Base-by-base conservation (phyloP, 257 asterid genomes). In the Solanum tarapatanum region DNA sequence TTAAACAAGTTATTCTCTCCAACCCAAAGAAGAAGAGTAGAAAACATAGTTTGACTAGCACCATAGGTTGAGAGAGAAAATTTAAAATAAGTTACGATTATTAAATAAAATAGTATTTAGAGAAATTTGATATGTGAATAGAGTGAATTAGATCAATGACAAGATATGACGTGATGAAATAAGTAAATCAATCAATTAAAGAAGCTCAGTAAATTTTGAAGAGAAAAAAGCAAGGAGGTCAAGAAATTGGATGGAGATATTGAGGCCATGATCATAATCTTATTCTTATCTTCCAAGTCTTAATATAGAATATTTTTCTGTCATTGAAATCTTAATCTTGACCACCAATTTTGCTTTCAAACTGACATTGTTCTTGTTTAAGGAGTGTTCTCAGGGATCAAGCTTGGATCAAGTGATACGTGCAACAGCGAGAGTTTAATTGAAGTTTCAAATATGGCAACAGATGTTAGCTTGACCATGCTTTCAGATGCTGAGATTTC, bases 401-500 rank as follows among this genome's bases (percentile, higher is more conserved):
- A 83, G 85, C 68, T 48, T 85, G 87, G 83, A 87, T 28, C 94
- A n/a, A 55, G 11, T 1, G 87, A 87, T 74, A 92, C 90, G 89
- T 87, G 74, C 86, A 87, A 86, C 48, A 51, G 41, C 12, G 95
- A 92, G 87, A 89, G 60, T 83, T 28, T 83, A 73, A 91, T 93
- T 87, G 84, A 87, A 55, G 70, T 91, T 85, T 90, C 95, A 87
- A 84, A 75, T 69, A 69, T 88, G 90, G 89, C 91, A 84, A 55
- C 83, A 69, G 96, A 91, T 89, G 83, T 91, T 58, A 21, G 85
- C 87, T 84, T 88, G 37, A 86, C 68, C 86, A 48, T 80, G 90
- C 91, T 94, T 85, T 89, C 94, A 21, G 94, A 92, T 86, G 88
- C 17, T 76, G 91, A 92, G 87, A 36, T 91, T 88, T 80, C 89